Conservation (phyloP, 768 basidiomycete genomes). For the Krasilnikovozyma curviuscula region DNA sequence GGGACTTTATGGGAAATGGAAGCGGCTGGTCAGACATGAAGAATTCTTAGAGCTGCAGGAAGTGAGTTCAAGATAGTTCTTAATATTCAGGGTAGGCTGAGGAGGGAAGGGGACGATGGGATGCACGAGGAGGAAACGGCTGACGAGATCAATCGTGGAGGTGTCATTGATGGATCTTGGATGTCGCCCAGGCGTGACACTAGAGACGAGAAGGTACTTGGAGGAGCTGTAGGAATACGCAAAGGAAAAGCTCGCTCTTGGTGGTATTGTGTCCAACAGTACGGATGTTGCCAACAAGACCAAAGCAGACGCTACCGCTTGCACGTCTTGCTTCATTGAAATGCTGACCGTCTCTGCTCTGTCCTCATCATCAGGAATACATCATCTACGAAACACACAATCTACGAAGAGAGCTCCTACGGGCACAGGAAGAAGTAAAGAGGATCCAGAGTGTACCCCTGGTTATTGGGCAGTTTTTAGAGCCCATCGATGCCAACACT, state of each 20-base stretch:
- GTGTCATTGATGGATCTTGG: background rate
- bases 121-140: too few species aligned
- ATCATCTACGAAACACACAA: constrained; percentile 98
- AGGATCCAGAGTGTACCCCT: constrained; percentile 86
- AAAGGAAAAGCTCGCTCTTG: background rate
- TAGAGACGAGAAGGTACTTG: background rate
- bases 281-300: too few species aligned
- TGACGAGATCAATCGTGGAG: background rate
- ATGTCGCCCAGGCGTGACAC: background rate
- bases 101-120: too few species aligned
- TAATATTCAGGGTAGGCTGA: background rate
- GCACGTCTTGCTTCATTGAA: too few species aligned
- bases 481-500: constrained; percentile 92
- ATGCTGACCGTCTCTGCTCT: too few species aligned
- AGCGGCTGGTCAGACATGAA: constrained; percentile 81
- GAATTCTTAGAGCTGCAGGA: constrained; percentile 56
- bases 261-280: background rate
- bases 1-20: constrained; percentile 93
- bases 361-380: constrained; percentile 62
- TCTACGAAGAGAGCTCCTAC: constrained; percentile 89
- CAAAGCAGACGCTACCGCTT: too few species aligned
- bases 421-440: constrained; percentile 98
- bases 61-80: constrained; percentile 16
- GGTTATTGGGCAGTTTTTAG: constrained; percentile 97
- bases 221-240: background rate